Percentiles rank a stretch among this genome's conserved stretches.
These are phyloP conservation scores for Sporisorium graminicola DNA, from an alignment of 1,284 basidiomycete species.

Conservation along the genomic window DNA sequence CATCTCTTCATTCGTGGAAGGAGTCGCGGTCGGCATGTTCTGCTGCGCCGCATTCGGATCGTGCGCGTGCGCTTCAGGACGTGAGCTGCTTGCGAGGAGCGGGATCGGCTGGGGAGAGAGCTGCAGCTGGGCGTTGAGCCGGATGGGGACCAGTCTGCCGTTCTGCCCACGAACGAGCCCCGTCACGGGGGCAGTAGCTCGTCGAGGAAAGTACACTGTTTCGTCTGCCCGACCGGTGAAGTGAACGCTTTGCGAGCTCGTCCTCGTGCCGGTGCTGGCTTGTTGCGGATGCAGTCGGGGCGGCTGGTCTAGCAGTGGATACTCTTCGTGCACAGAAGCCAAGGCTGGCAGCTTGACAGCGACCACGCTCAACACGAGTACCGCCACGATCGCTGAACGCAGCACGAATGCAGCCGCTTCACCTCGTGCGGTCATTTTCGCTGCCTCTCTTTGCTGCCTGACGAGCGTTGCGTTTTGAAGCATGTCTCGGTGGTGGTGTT, in stretches of 20 bases:
- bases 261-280: not conserved
- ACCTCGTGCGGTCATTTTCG: not conserved
- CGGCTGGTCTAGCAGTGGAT: not conserved
- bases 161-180: slow-evolving; percentile 24
- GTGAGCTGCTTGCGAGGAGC: not conserved
- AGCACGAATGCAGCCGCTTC: not conserved
- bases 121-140: not conserved
- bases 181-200: not conserved
- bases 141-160: slow-evolving; percentile 15
- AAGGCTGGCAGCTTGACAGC: not conserved
- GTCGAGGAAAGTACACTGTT: not conserved
- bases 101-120: not conserved
- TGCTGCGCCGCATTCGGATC: not conserved
- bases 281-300: not conserved
- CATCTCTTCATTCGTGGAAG: slow-evolving; percentile 3
- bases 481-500: too few relatives aligned
- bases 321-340: not conserved
- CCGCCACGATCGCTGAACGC: not conserved
- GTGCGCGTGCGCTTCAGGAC: too few relatives aligned
- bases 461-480: too few relatives aligned
- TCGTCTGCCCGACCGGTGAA: not conserved
- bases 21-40: not conserved
- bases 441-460: not conserved
- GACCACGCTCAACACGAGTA: not conserved
- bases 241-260: not conserved